Conservation (phyloP, 345 rosid species). For the Salix exigua region DNA sequence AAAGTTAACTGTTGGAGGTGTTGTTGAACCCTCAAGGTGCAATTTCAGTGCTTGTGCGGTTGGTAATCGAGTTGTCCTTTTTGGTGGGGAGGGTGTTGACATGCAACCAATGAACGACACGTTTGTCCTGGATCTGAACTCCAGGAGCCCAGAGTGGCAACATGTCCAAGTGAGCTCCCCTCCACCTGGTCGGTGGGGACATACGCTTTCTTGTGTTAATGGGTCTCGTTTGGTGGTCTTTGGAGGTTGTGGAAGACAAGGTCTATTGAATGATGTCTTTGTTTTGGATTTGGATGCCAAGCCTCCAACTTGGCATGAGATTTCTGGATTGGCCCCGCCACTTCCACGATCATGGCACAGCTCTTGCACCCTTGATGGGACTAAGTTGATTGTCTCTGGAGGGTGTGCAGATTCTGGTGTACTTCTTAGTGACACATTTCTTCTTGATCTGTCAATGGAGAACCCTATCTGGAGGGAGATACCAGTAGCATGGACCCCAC, state of each 20-base stretch:
- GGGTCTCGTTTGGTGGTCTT: constrained; percentile 80
- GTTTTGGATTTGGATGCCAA: constrained; percentile 78
- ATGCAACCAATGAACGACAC: constrained; percentile 97
- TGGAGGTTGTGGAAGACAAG: constrained; percentile 91
- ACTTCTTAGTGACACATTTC: constrained; percentile 82
- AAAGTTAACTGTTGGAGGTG: constrained; percentile 80
- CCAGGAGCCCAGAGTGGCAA: constrained; percentile 76
- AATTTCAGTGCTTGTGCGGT: constrained; percentile 92
- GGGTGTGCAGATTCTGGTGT: constrained; percentile 93
- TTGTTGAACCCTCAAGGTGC: constrained; percentile 85
- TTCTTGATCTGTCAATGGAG: constrained; percentile 82
- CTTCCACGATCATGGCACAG: constrained; percentile 93
- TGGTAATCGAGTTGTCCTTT: constrained; percentile 78
- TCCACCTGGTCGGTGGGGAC: constrained; percentile 93
- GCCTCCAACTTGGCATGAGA: constrained; percentile 86
- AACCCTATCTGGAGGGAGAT: constrained; percentile 89
- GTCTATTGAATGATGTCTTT: constrained; percentile 78
- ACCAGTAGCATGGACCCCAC: constrained; percentile 84
- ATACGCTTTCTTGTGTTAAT: constrained; percentile 74
- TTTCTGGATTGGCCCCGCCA: constrained; percentile 82
- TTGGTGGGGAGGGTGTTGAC: constrained; percentile 89
- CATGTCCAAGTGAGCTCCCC: constrained; percentile 84
- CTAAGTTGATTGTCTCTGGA: constrained; percentile 79
- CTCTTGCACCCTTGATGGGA: constrained; percentile 91
- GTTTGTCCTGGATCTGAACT: constrained; percentile 72